Evolutionary conservation across 2,329 filamentous ascomycete species (phyloP), one percentile per base, ranked within the genome.

Genomic region (Hypoxylon sp.): DNA sequence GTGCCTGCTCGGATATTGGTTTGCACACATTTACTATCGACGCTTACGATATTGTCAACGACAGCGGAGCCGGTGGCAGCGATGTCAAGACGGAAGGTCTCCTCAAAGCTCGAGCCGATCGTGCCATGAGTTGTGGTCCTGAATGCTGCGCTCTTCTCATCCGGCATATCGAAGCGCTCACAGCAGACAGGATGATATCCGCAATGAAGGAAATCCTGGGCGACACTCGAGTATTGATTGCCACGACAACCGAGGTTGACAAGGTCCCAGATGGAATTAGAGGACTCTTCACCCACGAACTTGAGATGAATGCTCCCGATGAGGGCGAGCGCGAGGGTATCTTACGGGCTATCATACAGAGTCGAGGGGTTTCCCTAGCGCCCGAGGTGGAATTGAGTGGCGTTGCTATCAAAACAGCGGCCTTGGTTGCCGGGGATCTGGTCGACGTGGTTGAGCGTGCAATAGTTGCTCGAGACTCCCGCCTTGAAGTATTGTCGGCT

Each of bases 31-130:
- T 97, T 75, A 79, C 87, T 0, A 91, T 99, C 54, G 93, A 98
- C 75, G 91, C 92, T 0, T 97, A 97, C 72, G 95, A 99, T 71
- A 92, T 99, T 43, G 82, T 97, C 4, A 94, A 93, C n/a, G 94
- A 98, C 75, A 92, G 93, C 13, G 90, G 91, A 46, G 91, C 90
- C 0, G 93, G 93, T 55, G 92, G 92, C 7, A 90, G 91, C 57
- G 95, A 99, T 74, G 91, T 97, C 26, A 97, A 98, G 79, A 97
- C 94, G 0, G 94, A 97, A 74, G 94, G 92, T 0, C 91, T 97
- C 69, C 81, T 99, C 15, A 91, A 95, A 73, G 92, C 92, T 3
- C 87, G 95, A 52, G 92, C 93, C 1, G 95, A 97, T 64, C 87
- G 95, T 61, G 95, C 93, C 6, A 89, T 97, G 75, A 91, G 90